These are phyloP conservation scores for Starmerella davenportii DNA, from an alignment of 805 yeast species.

Conservation along the genomic window DNA sequence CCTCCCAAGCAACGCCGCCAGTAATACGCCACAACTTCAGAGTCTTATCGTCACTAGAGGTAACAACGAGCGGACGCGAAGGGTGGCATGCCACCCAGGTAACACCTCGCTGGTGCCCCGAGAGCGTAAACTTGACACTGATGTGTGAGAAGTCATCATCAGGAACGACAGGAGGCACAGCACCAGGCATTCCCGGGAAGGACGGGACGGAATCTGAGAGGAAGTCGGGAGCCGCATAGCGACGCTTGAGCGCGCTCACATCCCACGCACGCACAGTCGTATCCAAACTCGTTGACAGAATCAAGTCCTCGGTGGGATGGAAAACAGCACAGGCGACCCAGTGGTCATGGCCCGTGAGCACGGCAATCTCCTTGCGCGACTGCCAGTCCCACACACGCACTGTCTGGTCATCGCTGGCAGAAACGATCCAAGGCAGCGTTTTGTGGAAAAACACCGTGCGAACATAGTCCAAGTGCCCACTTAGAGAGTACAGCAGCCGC, in stretches of 20 bases:
- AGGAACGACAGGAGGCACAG: slow-evolving; percentile 1
- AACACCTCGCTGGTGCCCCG: slow-evolving; percentile 97
- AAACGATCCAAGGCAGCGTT: slow-evolving; percentile 92
- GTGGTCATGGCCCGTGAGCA: slow-evolving; percentile 94
- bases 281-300: slow-evolving; percentile 90
- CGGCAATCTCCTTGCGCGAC: slow-evolving; percentile 90
- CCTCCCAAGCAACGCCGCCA: slow-evolving; percentile 97
- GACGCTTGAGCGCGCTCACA: slow-evolving; percentile 81
- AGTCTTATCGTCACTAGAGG: slow-evolving; percentile 91
- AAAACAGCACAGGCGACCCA: slow-evolving; percentile 96
- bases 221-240: slow-evolving; percentile 55
- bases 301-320: slow-evolving; percentile 86
- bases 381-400: slow-evolving; percentile 99
- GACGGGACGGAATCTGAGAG: not conserved
- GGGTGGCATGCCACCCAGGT: slow-evolving; percentile 99
- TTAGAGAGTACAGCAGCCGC: slow-evolving; percentile 76
- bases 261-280: slow-evolving; percentile 99
- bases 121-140: slow-evolving; percentile 87
- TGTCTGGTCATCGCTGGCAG: slow-evolving; percentile 95
- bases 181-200: slow-evolving; percentile 5
- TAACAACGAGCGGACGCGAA: slow-evolving; percentile 78
- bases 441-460: slow-evolving; percentile 88
- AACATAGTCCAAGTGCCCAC: slow-evolving; percentile 88
- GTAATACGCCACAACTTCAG: slow-evolving; percentile 96
- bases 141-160: slow-evolving; percentile 75